A percentile compares a stretch with the other conserved stretches of the same genome.
Evolutionary conservation across 2,329 filamentous ascomycete species (phyloP).

Genomic region (Fulvia fulva): DNA sequence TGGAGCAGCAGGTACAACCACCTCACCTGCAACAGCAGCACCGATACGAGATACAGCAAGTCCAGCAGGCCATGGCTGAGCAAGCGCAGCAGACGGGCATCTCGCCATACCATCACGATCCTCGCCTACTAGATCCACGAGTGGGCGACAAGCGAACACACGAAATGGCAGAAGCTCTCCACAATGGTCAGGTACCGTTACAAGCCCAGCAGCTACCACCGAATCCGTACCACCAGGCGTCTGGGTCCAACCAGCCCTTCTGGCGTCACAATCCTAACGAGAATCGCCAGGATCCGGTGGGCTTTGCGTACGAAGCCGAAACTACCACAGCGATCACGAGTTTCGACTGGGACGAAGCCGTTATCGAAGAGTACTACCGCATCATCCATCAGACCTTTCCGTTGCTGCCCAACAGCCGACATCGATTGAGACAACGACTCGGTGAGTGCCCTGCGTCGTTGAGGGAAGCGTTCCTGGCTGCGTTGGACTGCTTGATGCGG

Average conservation of each 20-base stretch:
- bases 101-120: slow-evolving; percentile 13
- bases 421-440: slow-evolving; percentile 54
- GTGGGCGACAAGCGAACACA: slow-evolving; percentile 31
- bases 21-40: slow-evolving; percentile 27
- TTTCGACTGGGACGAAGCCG: slow-evolving; percentile 46
- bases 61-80: slow-evolving; percentile 29
- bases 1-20: slow-evolving; percentile 67
- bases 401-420: slow-evolving; percentile 57
- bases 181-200: slow-evolving; percentile 12
- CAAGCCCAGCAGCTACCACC: slow-evolving; percentile 10
- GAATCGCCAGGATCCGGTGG: slow-evolving; percentile 27
- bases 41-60: slow-evolving; percentile 30
- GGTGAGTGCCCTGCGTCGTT: slow-evolving; percentile 54
- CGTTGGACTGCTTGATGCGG: slow-evolving; percentile 57
- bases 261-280: slow-evolving; percentile 20
- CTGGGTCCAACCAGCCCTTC: slow-evolving; percentile 24
- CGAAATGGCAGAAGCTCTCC: slow-evolving; percentile 27
- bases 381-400: slow-evolving; percentile 65
- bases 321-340: slow-evolving; percentile 22
- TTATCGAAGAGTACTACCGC: slow-evolving; percentile 54
- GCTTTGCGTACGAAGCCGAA: slow-evolving; percentile 27
- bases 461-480: slow-evolving; percentile 61
- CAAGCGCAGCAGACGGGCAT: slow-evolving; percentile 9
- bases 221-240: slow-evolving; percentile 7
- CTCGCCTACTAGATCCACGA: slow-evolving; percentile 24